Conservation (phyloP, 2,329 filamentous ascomycete genomes). For the Calonectria naviculata region DNA sequence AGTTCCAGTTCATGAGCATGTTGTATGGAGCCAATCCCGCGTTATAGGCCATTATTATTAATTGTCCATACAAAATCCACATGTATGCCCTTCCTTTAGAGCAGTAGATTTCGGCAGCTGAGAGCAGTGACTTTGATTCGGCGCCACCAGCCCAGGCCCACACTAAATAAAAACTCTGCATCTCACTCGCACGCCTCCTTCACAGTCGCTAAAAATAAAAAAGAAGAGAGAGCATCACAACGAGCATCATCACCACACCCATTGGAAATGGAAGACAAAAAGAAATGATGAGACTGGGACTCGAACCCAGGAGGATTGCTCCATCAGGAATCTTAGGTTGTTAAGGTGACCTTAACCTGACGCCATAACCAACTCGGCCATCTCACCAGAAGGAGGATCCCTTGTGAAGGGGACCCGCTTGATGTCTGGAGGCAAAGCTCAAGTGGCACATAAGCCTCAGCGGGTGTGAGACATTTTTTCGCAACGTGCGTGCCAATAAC, state of each 20-base stretch:
- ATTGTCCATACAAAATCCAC: too few relatives aligned
- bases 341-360: conserved; percentile 36
- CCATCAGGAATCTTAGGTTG: conserved; percentile 31
- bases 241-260: not conserved
- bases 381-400: conserved; percentile 22
- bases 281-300: conserved; percentile 33
- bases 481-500: not conserved
- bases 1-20: too few relatives aligned
- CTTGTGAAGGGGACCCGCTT: conserved; percentile 21
- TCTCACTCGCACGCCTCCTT: not conserved
- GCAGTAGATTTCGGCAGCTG: too few relatives aligned
- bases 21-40: too few relatives aligned
- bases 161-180: not conserved
- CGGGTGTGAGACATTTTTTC: not conserved
- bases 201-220: not conserved
- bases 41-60: too few relatives aligned
- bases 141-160: not conserved
- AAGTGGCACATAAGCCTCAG: conserved; percentile 16
- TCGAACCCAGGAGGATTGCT: conserved; percentile 37
- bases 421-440: not conserved
- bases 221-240: not conserved
- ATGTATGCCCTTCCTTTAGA: not conserved
- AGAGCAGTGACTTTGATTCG: too few relatives aligned
- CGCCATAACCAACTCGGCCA: conserved; percentile 38
- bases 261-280: not conserved